Evolutionary conservation across 768 basidiomycete genomes (phyloP).

Genomic region (Phaeolepiota aurea): DNA sequence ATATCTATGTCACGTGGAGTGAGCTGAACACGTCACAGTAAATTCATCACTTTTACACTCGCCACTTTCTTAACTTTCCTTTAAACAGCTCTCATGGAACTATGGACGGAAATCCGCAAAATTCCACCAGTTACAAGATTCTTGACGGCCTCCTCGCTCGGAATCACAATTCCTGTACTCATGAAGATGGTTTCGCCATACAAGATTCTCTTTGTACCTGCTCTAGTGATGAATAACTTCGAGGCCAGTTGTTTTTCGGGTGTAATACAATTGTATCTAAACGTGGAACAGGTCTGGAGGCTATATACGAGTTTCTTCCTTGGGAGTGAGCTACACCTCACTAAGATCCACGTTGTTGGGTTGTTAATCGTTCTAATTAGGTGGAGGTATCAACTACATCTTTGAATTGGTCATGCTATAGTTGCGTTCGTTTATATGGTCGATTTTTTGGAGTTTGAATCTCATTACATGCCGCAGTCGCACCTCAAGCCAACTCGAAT

Average conservation of each 20-base stretch:
- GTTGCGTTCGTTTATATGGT: conserved; percentile 24
- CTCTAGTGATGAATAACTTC: conserved; percentile 33
- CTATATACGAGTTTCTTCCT: conserved; percentile 67
- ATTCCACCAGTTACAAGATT: conserved; percentile 81
- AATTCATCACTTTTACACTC: too few relatives aligned
- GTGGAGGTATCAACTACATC: conserved; percentile 43
- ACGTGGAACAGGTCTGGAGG: conserved; percentile 53
- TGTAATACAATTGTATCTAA: conserved; percentile 1
- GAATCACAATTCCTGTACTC: conserved; percentile 49
- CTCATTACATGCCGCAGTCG: conserved; percentile 35
- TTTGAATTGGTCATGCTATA: conserved; percentile 71
- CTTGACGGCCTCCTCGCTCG: conserved; percentile 51
- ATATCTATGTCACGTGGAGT: too few relatives aligned
- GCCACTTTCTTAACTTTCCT: too few relatives aligned
- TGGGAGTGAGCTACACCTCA: conserved; percentile 35
- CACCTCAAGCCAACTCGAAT: conserved; percentile 57
- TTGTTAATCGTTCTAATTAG: conserved; percentile 20
- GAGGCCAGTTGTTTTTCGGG: too few relatives aligned
- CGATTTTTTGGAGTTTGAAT: conserved; percentile 1
- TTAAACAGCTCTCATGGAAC: neutral
- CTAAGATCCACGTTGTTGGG: neutral
- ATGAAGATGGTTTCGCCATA: conserved; percentile 45
- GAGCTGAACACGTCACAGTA: too few relatives aligned
- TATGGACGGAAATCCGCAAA: conserved; percentile 57
- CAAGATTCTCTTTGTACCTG: conserved; percentile 43